Conservation (phyloP, 495 filamentous ascomycete genomes). For the Immersiella caudata region DNA sequence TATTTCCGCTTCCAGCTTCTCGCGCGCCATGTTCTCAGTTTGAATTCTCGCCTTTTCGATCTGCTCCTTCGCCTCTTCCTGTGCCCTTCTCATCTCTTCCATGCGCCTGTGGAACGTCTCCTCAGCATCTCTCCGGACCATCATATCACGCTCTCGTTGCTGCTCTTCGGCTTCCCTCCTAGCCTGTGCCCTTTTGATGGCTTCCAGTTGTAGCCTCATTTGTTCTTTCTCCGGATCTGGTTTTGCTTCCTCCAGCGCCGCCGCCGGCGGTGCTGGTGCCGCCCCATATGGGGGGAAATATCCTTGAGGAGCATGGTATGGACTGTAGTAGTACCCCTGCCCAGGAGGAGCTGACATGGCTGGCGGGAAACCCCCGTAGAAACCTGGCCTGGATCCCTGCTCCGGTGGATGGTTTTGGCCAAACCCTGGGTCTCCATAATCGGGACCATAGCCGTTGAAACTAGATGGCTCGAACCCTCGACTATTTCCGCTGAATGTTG, state of each 20-base stretch:
- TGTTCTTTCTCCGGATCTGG: constrained; percentile 49
- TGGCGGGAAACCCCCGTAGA: too few species aligned
- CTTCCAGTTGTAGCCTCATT: constrained; percentile 43
- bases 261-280: constrained; percentile 38
- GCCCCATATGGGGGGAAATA: constrained; percentile 6
- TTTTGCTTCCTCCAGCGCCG: constrained; percentile 34
- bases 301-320: neutral
- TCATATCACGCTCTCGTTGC: constrained; percentile 46
- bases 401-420: too few species aligned
- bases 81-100: constrained; percentile 42
- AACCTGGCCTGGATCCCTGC: too few species aligned
- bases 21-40: constrained; percentile 42
- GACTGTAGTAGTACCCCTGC: neutral
- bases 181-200: constrained; percentile 37
- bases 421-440: too few species aligned
- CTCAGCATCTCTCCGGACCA: constrained; percentile 49
- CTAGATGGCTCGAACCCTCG: too few species aligned
- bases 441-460: too few species aligned
- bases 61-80: constrained; percentile 41
- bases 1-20: constrained; percentile 46
- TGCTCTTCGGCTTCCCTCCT: constrained; percentile 43
- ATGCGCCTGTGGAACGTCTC: constrained; percentile 38
- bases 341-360: neutral
- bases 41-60: constrained; percentile 41
- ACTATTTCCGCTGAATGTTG: too few species aligned